Evolutionary conservation across 176 grass and related monocot genomes (phyloP), one percentile per base, ranked within the genome.

Genomic region (Guadua angustifolia): DNA sequence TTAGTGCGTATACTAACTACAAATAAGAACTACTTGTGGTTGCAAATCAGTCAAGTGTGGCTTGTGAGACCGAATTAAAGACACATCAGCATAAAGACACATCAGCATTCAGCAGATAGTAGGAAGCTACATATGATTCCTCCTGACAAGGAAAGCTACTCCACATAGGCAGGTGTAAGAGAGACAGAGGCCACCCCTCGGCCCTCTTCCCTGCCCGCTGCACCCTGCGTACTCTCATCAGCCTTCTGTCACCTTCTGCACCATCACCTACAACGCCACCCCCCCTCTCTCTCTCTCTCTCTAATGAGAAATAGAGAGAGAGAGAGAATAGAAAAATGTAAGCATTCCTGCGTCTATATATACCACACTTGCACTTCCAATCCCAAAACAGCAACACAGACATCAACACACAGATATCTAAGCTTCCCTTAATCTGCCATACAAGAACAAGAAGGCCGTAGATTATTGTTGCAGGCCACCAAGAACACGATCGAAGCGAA

Each of bases 171-270:
- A 74, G 70, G 24, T 25, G 42, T 24, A 32, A 63, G 25, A 71
- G 68, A 22, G 21, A 3, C 19, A 6, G 21, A 70, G 53, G 43
- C 69, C 52, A 11, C 4, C 10, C 18, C 29, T 29, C 29, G 29
- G 29, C 29, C 29, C 29, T 52, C 70, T 52, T 25, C 51, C 15
- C 5, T 1, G 7, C 39, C 10, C 0, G 7, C 79, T 88, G 79
- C 65, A 44, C 80, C 73, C 87, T 83, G 16, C 53, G 35, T 57
- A 81, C 71, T 29, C 46, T 80, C 69, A 22, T 24, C 82, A 85
- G 82, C 71, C 77, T 89, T 76, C 5, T 89, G 88, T 89, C 82
- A 42, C 69, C 76, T 49, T 85, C 82, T 69, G 81, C 84, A 84
- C 75, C 81, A 60, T 69, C 83, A 77, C 36, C 82, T 35, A 85